Conservation (phyloP, 1,284 basidiomycete genomes). For the Marasmius sp. region DNA sequence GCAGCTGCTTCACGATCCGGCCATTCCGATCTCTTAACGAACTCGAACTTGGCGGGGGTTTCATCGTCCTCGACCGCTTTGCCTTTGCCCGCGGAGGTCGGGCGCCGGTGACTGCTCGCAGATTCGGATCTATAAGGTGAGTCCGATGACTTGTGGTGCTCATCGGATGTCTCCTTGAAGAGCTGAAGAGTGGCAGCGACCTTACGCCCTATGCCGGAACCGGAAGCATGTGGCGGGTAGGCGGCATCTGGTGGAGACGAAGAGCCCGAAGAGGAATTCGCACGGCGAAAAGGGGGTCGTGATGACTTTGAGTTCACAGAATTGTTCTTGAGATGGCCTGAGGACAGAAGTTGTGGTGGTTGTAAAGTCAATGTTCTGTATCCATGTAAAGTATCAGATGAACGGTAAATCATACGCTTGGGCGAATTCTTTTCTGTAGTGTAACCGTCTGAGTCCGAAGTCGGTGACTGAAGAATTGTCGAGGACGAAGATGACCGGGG, state of each 20-base stretch:
- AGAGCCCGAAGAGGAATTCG: constrained; percentile 38
- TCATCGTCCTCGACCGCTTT: constrained; percentile 47
- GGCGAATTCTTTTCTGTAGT: constrained; percentile 32
- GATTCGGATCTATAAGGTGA: constrained; percentile 31
- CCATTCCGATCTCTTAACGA: constrained; percentile 81
- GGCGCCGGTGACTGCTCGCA: constrained; percentile 29
- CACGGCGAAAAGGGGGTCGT: constrained; percentile 38
- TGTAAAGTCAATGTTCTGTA: constrained; percentile 42
- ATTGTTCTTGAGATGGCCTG: constrained; percentile 15
- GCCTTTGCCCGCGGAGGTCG: constrained; percentile 44
- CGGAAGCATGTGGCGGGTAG: constrained; percentile 29
- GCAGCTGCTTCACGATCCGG: constrained; percentile 72
- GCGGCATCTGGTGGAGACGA: constrained; percentile 34
- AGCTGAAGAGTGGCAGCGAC: constrained; percentile 77
- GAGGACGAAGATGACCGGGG: constrained; percentile 27
- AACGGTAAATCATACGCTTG: constrained; percentile 22
- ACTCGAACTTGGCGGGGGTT: constrained; percentile 67
- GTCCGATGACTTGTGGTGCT: constrained; percentile 34
- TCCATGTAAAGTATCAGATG: constrained; percentile 24
- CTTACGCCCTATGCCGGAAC: constrained; percentile 67
- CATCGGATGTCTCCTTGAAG: constrained; percentile 69
- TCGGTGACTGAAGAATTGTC: constrained; percentile 24
- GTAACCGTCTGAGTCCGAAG: constrained; percentile 39
- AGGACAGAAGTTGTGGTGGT: constrained; percentile 21
- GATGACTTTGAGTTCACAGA: constrained; percentile 27